Conservation (phyloP, 176 grass and related monocot species). For the Puccinellia tenuiflora region DNA sequence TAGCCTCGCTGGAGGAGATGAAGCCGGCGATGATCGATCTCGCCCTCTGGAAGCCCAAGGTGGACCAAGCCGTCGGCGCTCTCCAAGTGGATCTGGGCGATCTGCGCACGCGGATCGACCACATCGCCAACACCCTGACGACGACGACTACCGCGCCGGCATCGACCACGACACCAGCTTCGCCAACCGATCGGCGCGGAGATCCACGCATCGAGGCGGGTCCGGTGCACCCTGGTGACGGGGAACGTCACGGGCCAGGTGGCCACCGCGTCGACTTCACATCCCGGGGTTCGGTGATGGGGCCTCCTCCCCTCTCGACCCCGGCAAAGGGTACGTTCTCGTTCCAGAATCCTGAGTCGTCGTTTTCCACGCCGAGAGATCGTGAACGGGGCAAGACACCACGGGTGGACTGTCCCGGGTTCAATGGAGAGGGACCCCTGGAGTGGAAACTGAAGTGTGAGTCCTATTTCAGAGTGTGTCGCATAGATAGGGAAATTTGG, state of each 20-base stretch:
- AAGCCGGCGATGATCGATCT: no score
- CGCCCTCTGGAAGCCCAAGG: not conserved
- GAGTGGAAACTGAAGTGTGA: not conserved
- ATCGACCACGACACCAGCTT: no score
- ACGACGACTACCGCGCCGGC: no score
- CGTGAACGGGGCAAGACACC: no score
- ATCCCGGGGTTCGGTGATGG: not conserved
- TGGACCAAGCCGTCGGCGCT: not conserved
- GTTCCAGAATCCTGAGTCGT: no score
- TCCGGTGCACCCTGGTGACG: not conserved
- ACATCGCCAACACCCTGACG: fast-evolving
- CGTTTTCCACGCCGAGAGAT: no score
- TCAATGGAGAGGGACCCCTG: not conserved
- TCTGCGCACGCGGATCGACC: fast-evolving
- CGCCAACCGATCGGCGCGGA: no score
- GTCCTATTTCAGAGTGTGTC: not conserved
- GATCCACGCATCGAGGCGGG: no score
- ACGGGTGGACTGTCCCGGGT: no score
- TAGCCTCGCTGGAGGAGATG: no score
- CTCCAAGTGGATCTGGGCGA: not conserved
- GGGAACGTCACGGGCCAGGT: not conserved
- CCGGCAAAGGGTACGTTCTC: not conserved
- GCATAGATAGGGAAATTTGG: not conserved
- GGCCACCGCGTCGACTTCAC: not conserved
- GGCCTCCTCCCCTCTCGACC: not conserved